These are phyloP conservation scores for Hygrophoropsis aurantiaca DNA, from an alignment of 768 basidiomycete genomes.

Conservation along the genomic window DNA sequence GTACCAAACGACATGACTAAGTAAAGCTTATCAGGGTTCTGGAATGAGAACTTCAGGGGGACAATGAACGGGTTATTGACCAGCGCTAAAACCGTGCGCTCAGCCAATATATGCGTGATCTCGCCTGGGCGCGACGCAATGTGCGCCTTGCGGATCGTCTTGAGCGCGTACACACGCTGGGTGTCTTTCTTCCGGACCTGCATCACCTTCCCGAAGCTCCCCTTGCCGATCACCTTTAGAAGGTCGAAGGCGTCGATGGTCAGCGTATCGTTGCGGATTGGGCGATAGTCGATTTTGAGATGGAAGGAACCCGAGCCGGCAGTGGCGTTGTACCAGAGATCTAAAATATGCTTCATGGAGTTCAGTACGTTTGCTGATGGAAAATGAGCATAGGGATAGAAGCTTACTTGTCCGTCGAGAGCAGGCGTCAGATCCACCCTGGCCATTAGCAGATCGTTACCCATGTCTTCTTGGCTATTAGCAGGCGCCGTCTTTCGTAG, in stretches of 20 bases:
- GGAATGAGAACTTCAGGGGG: conserved; percentile 98
- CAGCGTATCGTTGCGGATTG: conserved; percentile 75
- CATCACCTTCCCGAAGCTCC: conserved; percentile 98
- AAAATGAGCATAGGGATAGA: conserved; percentile 1
- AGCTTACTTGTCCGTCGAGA: conserved; percentile 71
- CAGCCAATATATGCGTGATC: conserved; percentile 97
- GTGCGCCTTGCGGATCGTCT: conserved; percentile 97
- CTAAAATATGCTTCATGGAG: conserved; percentile 64
- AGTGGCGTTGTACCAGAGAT: conserved; percentile 87
- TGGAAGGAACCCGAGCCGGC: conserved; percentile 91
- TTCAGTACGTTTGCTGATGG: conserved; percentile 10
- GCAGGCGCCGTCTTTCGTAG: conserved; percentile 76
- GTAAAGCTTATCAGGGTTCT: conserved; percentile 96
- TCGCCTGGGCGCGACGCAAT: conserved; percentile 95
- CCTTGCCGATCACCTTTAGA: conserved; percentile 97
- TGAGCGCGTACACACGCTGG: conserved; percentile 94
- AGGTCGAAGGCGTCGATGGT: conserved; percentile 98
- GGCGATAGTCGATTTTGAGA: conserved; percentile 93
- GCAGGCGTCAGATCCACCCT: conserved; percentile 86
- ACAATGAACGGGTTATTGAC: conserved; percentile 99
- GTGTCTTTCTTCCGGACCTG: conserved; percentile 99
- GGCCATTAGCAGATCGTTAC: conserved; percentile 94
- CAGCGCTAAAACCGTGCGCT: conserved; percentile 93
- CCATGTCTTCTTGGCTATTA: conserved; percentile 89
- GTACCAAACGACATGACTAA: conserved; percentile 93